A percentile compares a stretch with the other conserved stretches of the same genome.
Evolutionary conservation across 305 asterid genomes (phyloP).

Genomic region (Nicotiana rustica): DNA sequence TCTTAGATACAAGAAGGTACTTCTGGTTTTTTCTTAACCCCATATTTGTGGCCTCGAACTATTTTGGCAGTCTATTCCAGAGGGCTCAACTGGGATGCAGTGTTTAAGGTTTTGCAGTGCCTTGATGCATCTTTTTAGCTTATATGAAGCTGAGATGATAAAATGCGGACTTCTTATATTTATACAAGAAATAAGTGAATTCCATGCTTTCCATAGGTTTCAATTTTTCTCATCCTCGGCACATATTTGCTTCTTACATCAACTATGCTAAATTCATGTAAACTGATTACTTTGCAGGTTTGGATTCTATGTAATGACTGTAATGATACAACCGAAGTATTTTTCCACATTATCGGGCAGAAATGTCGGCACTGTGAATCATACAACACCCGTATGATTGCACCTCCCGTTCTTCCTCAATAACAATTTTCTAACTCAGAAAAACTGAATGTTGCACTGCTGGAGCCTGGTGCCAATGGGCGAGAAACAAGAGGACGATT

Average conservation of each 20-base stretch:
- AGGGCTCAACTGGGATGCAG: background rate
- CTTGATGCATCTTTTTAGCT: background rate
- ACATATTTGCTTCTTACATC: constrained; percentile 1
- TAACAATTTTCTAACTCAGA: constrained; percentile 30
- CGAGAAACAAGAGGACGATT: background rate
- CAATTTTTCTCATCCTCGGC: background rate
- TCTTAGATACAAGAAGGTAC: constrained; percentile 84
- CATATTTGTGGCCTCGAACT: background rate
- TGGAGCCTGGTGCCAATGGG: background rate
- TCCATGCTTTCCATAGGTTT: background rate
- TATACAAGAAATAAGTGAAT: background rate
- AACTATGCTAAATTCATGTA: background rate
- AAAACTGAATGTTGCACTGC: background rate
- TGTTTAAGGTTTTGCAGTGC: background rate
- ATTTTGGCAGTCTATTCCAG: background rate
- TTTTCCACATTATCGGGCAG: constrained; percentile 89
- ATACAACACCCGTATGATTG: constrained; percentile 86
- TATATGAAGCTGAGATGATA: constrained; percentile 15
- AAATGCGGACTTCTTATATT: background rate
- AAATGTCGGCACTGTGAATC: constrained; percentile 91
- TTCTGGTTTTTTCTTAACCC: constrained; percentile 10
- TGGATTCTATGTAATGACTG: constrained; percentile 97
- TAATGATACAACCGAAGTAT: constrained; percentile 87
- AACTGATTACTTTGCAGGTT: constrained; percentile 52
- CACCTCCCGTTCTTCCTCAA: constrained; percentile 86